Conservation (phyloP, 371 early-diverging fungal species). For the Mortierella sp. region DNA sequence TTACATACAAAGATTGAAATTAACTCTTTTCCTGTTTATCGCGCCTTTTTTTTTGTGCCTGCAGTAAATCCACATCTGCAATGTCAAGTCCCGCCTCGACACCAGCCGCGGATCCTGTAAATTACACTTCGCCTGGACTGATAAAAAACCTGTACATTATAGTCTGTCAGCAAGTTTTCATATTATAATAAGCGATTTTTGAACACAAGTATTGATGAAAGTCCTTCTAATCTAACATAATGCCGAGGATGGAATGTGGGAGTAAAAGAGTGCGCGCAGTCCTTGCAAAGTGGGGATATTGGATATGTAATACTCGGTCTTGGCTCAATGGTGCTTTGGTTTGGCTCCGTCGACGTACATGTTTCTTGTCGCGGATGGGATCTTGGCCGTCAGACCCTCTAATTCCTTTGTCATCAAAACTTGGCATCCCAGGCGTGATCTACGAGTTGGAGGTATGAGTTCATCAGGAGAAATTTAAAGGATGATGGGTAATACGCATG, state of each 20-base stretch:
- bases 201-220: neutral
- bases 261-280: neutral
- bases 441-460: constrained; percentile 44
- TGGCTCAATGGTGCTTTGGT: constrained; percentile 48
- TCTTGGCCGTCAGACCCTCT: constrained; percentile 88
- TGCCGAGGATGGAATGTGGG: neutral
- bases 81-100: neutral
- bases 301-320: neutral
- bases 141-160: too few species aligned
- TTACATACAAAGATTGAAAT: neutral
- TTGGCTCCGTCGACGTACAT: constrained; percentile 91
- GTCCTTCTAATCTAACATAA: neutral
- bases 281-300: neutral
- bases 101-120: neutral
- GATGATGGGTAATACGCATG: too few species aligned
- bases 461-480: neutral
- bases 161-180: too few species aligned
- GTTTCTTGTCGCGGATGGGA: constrained; percentile 98
- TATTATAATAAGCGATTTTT: too few species aligned
- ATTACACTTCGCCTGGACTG: neutral
- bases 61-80: neutral
- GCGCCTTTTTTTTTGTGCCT: neutral
- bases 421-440: constrained; percentile 98
- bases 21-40: neutral
- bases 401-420: constrained; percentile 86